Evolutionary conservation across 1,139 yeast species (phyloP).

Genomic region (Taphrina communis): DNA sequence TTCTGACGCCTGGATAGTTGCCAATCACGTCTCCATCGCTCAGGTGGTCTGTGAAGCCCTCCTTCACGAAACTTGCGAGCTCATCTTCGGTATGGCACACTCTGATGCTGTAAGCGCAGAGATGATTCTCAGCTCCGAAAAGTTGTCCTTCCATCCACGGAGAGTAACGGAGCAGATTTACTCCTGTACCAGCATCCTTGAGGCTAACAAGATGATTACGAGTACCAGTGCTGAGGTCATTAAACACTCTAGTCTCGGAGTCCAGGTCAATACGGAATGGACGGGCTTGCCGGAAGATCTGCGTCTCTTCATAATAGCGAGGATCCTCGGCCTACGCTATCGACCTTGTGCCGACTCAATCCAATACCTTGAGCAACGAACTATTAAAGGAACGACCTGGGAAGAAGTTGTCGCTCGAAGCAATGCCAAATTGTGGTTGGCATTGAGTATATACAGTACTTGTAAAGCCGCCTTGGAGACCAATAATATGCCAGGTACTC

Average conservation of each 20-base stretch:
- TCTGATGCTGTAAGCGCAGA: slow-evolving; percentile 28
- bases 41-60: slow-evolving; percentile 11
- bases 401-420: slow-evolving; percentile 6
- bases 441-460: slow-evolving; percentile 2
- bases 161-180: slow-evolving; percentile 12
- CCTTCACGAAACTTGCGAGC: slow-evolving; percentile 21
- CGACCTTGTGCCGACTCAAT: not conserved
- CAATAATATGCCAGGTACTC: not conserved
- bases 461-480: slow-evolving; percentile 8
- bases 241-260: slow-evolving; percentile 7
- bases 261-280: slow-evolving; percentile 20
- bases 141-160: not conserved
- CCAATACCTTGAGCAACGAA: not conserved
- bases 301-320: slow-evolving; percentile 6
- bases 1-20: slow-evolving; percentile 8
- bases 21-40: slow-evolving; percentile 1
- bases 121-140: not conserved
- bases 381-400: not conserved
- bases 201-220: not conserved
- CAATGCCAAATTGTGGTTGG: slow-evolving; percentile 7
- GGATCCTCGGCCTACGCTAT: not conserved
- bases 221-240: slow-evolving; percentile 18
- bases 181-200: not conserved
- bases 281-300: slow-evolving; percentile 10
- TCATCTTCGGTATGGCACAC: slow-evolving; percentile 5